phyloP scores from a whole-genome alignment of 257 asterid genomes.

The Apocynum venetum region DNA sequence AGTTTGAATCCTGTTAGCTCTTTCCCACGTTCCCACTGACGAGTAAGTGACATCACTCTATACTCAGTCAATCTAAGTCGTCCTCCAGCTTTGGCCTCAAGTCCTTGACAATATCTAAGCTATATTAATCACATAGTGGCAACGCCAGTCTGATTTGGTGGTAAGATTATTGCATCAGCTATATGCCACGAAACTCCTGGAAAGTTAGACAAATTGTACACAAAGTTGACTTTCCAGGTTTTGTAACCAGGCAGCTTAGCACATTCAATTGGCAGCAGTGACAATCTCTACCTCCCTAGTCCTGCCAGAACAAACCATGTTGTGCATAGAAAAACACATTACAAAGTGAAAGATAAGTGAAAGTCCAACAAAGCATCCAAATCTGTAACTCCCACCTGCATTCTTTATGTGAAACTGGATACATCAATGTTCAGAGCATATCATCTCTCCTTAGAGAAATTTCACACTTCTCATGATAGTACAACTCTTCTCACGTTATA shows the following conservation, averaged over 20 bases:
- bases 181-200: not conserved
- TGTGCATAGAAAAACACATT: not conserved
- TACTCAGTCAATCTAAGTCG: not conserved
- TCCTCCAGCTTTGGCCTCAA: not conserved
- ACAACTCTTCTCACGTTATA: not conserved
- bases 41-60: not conserved
- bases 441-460: not conserved
- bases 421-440: not conserved
- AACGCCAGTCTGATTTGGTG: not conserved
- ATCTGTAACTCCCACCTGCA: constrained; percentile 6
- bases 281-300: not conserved
- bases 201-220: not conserved
- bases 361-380: not conserved
- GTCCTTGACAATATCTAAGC: not conserved
- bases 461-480: not conserved
- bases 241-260: not conserved
- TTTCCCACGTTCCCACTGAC: too few relatives aligned
- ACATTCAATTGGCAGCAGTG: not conserved
- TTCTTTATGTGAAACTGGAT: constrained; percentile 2
- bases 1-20: too few relatives aligned
- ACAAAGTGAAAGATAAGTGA: not conserved
- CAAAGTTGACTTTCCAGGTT: constrained; percentile 3
- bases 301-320: not conserved
- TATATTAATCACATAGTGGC: too few relatives aligned
- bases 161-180: not conserved